Base-by-base conservation (phyloP, 2,329 filamentous ascomycete genomes). In the Cladosporium sp. region DNA sequence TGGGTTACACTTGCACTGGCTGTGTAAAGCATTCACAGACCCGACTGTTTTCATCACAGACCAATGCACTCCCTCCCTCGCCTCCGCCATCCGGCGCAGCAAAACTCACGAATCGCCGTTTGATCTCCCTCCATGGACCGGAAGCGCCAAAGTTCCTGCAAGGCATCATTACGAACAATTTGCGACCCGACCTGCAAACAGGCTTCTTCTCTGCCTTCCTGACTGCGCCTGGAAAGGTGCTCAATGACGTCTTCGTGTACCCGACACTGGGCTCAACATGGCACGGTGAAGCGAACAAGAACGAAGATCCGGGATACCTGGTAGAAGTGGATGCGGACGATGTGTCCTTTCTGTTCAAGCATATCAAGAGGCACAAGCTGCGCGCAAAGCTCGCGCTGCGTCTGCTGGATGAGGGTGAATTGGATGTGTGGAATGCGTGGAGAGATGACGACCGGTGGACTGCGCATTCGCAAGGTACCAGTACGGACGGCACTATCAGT, bases 211-310 rank as follows among this genome's bases (percentile, higher is more conserved):
- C 86, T 6, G 89, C 84, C 0, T 96, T 99, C 63, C 76, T 99
- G 37, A 95, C 87, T 58, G 89, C 92, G 7, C 69, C 70, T 29
- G 93, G 93, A 37, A 82, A 91, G 51, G 80, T 99, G 8, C 74
- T 96, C 38, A 82, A 92, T 72, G 93, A 99, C 71, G 86, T 90
- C 47, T 95, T 97, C 68, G 77, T 99, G 42, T 96, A 96, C 74
- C 85, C 84, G 0, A 72, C 80, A 56, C 63, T 70, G 40, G 63
- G 64, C 17, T 61, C 66, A 7, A 45, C 50, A 29, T 65, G 61
- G 61, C 62, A 67, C 38, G 55, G 54, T 39, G 57, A 60, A 29
- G 50, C 38, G 27, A 54, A 54, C 24, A 50, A 48, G 42, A 52
- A 57, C 27, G 58, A 67, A 22, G 71, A 76, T n/a, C 69, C 68